A percentile compares a stretch with the other conserved stretches of the same genome.
Evolutionary conservation across 257 asterid genomes (phyloP).

Genomic region (Schizonepeta tenuifolia): DNA sequence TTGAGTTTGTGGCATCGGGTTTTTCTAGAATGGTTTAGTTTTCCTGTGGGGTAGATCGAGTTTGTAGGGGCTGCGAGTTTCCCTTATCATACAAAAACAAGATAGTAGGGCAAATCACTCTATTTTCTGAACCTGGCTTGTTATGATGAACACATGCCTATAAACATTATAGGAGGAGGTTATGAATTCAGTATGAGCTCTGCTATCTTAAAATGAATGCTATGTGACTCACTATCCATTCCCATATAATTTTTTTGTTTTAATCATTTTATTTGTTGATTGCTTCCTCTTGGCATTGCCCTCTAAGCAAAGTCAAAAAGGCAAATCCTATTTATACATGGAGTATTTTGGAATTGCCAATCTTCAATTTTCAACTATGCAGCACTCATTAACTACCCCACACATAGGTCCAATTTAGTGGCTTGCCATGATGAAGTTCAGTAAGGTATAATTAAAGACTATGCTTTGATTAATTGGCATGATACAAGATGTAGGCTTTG

Average conservation of each 20-base stretch:
- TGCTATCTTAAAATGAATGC: slow-evolving; percentile 26
- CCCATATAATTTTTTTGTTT: slow-evolving; percentile 13
- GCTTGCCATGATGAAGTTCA: slow-evolving; percentile 36
- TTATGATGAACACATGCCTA: slow-evolving; percentile 29
- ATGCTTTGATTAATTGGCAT: slow-evolving; percentile 26
- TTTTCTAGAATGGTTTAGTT: too few relatives aligned
- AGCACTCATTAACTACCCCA: slow-evolving; percentile 26
- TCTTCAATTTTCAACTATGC: slow-evolving; percentile 24
- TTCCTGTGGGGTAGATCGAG: too few relatives aligned
- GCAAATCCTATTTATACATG: slow-evolving; percentile 5
- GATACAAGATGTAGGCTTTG: slow-evolving; percentile 30
- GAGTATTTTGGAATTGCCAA: slow-evolving; percentile 17
- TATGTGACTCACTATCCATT: slow-evolving; percentile 39
- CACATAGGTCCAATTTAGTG: slow-evolving; percentile 44
- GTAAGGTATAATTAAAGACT: slow-evolving; percentile 14
- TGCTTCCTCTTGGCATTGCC: slow-evolving; percentile 29
- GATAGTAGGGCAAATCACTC: not conserved
- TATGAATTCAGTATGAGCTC: slow-evolving; percentile 11
- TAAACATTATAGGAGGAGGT: slow-evolving; percentile 23
- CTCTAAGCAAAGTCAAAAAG: slow-evolving; percentile 39
- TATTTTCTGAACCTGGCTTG: slow-evolving; percentile 27
- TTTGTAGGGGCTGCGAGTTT: too few relatives aligned
- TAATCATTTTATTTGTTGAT: slow-evolving; percentile 27
- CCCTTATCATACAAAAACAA: too few relatives aligned
- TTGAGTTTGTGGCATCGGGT: too few relatives aligned